phyloP scores from a whole-genome alignment of 345 rosid species.

The Cardamine chenopodiifolia region DNA sequence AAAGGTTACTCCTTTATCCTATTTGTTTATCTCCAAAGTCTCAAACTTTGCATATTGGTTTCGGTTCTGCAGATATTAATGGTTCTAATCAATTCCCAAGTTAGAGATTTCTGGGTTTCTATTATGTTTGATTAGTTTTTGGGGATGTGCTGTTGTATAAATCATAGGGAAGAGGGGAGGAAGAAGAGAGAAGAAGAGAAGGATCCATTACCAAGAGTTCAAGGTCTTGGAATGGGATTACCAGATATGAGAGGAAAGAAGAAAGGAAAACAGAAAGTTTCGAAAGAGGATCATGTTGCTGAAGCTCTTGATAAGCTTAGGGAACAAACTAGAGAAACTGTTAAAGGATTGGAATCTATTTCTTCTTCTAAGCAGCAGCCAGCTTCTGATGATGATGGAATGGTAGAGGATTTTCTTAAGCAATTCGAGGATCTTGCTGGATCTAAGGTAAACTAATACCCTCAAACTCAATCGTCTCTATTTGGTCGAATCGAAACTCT shows the following conservation, averaged over 20 bases:
- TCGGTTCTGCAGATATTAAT: not conserved
- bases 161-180: constrained; percentile 42
- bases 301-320: constrained; percentile 86
- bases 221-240: constrained; percentile 90
- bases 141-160: constrained; percentile 36
- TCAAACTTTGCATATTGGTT: not conserved
- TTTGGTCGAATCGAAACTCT: not conserved
- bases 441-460: constrained; percentile 58
- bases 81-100: not conserved
- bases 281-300: constrained; percentile 66
- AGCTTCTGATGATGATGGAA: constrained; percentile 59
- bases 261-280: constrained; percentile 66
- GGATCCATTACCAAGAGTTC: constrained; percentile 58
- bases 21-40: constrained; percentile 8
- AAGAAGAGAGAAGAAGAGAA: constrained; percentile 45
- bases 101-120: not conserved
- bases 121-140: not conserved
- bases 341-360: constrained; percentile 76
- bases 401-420: constrained; percentile 88
- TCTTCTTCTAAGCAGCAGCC: constrained; percentile 46
- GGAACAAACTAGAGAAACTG: constrained; percentile 85
- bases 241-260: constrained; percentile 86
- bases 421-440: constrained; percentile 92
- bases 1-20: constrained; percentile 46
- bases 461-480: not conserved